Evolutionary conservation across 192 early-diverging fungal genomes (phyloP).

Genomic region (Coemansia sp.): DNA sequence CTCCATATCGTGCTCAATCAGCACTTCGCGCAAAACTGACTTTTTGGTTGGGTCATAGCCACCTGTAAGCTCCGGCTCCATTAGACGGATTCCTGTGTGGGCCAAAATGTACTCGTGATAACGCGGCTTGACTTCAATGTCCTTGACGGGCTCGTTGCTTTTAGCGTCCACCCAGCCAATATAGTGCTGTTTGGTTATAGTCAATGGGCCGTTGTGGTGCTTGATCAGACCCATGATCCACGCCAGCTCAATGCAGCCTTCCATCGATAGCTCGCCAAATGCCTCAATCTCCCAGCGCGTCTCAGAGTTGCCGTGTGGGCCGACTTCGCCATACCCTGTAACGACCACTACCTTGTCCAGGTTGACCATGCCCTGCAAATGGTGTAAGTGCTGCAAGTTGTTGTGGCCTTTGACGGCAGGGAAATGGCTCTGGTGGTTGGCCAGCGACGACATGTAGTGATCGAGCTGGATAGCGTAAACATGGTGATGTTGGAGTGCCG

Average conservation of each 20-base stretch:
- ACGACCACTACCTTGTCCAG: slow-evolving; percentile 88
- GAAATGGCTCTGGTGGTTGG: slow-evolving; percentile 85
- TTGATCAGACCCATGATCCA: slow-evolving; percentile 96
- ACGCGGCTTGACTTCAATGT: slow-evolving; percentile 82
- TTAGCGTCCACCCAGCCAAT: slow-evolving; percentile 91
- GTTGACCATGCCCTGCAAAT: slow-evolving; percentile 72
- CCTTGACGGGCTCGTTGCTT: slow-evolving; percentile 80
- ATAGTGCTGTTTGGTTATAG: slow-evolving; percentile 11
- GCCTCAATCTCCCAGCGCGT: slow-evolving; percentile 98
- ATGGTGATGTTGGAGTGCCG: slow-evolving; percentile 3
- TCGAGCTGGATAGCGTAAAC: background rate
- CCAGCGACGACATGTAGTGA: slow-evolving; percentile 56
- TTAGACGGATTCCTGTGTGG: slow-evolving; percentile 57
- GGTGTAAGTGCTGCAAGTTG: slow-evolving; percentile 63
- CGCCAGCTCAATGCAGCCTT: slow-evolving; percentile 90
- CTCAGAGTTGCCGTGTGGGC: slow-evolving; percentile 83
- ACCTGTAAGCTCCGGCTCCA: slow-evolving; percentile 82
- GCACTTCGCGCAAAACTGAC: slow-evolving; percentile 78
- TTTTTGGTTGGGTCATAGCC: slow-evolving; percentile 89
- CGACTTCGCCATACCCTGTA: slow-evolving; percentile 89
- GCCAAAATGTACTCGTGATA: slow-evolving; percentile 86
- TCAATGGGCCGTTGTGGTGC: slow-evolving; percentile 63
- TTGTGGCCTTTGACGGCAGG: slow-evolving; percentile 73
- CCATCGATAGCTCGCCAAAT: slow-evolving; percentile 55
- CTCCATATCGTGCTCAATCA: slow-evolving; percentile 79